phyloP scores from a whole-genome alignment of 2,329 filamentous ascomycete species.

The Talaromyces piceae region DNA sequence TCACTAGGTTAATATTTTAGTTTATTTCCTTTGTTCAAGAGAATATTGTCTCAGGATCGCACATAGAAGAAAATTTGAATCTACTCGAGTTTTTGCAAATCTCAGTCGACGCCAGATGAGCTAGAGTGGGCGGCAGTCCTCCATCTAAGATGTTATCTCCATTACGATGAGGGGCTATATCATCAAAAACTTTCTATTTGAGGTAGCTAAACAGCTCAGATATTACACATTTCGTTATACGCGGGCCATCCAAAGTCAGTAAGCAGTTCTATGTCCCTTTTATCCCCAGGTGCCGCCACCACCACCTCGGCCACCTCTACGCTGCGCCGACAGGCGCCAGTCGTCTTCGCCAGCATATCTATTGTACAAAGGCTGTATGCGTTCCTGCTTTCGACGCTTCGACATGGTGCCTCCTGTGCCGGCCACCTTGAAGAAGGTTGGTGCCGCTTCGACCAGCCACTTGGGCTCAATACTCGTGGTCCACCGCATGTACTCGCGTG shows the following conservation, averaged over 20 bases:
- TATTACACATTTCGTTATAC: too few relatives aligned
- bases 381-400: neutral
- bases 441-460: neutral
- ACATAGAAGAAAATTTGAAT: neutral
- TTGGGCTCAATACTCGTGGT: neutral
- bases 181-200: too few relatives aligned
- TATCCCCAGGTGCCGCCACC: neutral
- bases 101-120: too few relatives aligned
- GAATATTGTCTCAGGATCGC: neutral
- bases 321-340: neutral
- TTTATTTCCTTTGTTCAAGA: neutral
- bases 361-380: neutral
- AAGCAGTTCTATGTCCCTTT: neutral
- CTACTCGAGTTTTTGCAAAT: too few relatives aligned
- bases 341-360: neutral
- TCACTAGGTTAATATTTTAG: neutral
- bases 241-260: too few relatives aligned
- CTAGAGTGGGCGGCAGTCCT: too few relatives aligned
- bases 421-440: slow-evolving; percentile 1
- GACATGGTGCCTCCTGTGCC: neutral
- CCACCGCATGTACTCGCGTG: neutral
- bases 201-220: neutral
- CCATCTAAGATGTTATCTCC: too few relatives aligned
- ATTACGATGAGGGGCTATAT: neutral
- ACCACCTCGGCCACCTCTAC: neutral